Base-by-base conservation (phyloP, 257 asterid genomes). In the Capsicum chinense region DNA sequence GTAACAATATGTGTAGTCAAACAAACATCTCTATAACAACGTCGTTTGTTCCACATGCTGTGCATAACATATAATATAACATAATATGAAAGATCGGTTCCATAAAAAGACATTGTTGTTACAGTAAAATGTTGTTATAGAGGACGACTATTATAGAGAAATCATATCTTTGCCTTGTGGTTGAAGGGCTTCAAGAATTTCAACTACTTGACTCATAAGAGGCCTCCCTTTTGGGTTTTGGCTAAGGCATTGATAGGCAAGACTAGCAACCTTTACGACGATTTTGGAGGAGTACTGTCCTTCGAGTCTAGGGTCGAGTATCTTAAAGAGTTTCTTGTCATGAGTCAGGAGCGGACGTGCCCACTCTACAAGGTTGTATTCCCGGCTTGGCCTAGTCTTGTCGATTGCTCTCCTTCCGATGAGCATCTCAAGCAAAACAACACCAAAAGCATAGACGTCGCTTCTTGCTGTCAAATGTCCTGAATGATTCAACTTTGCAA, bases 221-320 rank as follows among this genome's bases (percentile, higher is more conserved):
- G 99, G 99, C 91, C 99, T 87, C 16, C 97, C 95, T 85, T 89
- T 94, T 0, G 99, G 97, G 91, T 94, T 94, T 84, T 93, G 98
- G 87, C 98, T 96, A 63, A 96, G 98, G 57, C 99, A 94, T 71
- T 90, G 97, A 83, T 92, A 92, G n/a, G 97, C 93, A 44, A 96
- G 91, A 81, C 85, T 90, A 60, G 99, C 97, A 84, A 94, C 97
- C 86, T 93, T 94, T 87, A 86, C 85, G 5, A 91, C 93, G 57
- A 84, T 83, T 86, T 90, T 90, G 37, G 79, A 86, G 17, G 98
- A 89, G 88, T 92, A 96, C 68, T 96, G 99, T 11, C 98, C 98
- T 17, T 96, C 97, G 62, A 94, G 88, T 90, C 98, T 92, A 7
- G 97, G 97, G 69, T 96, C 98, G 14, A 96, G 89, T 86, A 94